A percentile compares a stretch with the other conserved stretches of the same genome.
Conservation (phyloP, 23 red algal genomes). For the Gracilariopsis chorda region DNA sequence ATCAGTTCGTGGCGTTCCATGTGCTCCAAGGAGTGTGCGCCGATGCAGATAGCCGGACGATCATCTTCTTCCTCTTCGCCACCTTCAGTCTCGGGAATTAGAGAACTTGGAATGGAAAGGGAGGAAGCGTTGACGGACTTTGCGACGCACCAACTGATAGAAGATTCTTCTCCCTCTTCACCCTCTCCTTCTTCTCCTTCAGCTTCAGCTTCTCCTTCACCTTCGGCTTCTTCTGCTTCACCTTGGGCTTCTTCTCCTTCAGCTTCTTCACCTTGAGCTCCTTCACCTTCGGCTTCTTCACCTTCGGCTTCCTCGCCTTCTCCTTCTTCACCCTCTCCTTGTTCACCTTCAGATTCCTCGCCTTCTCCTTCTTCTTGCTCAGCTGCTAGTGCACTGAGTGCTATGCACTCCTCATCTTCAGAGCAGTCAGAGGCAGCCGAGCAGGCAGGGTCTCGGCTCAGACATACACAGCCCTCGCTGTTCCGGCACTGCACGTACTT, state of each 20-base stretch:
- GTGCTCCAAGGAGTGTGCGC: neutral
- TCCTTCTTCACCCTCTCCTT: neutral
- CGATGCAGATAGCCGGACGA: slow-evolving; percentile 1
- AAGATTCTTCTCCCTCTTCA: neutral
- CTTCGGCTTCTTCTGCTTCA: neutral
- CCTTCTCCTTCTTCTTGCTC: neutral
- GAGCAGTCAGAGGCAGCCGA: neutral
- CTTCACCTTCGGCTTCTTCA: neutral
- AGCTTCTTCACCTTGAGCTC: neutral
- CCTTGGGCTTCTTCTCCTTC: neutral
- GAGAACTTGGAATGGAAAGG: neutral
- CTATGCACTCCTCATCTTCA: neutral
- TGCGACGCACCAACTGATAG: neutral
- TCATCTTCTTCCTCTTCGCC: neutral
- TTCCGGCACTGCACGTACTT: neutral
- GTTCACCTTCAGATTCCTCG: neutral
- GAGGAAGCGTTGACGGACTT: neutral
- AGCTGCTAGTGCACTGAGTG: neutral
- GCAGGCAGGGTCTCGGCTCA: neutral
- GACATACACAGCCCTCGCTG: neutral
- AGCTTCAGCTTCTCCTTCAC: neutral
- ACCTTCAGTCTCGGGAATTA: neutral
- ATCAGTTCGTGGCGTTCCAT: neutral
- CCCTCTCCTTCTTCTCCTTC: neutral
- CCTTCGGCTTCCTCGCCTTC: neutral